Evolutionary conservation across 2,329 filamentous ascomycete genomes (phyloP).

Genomic region (Emergomyces orientalis): DNA sequence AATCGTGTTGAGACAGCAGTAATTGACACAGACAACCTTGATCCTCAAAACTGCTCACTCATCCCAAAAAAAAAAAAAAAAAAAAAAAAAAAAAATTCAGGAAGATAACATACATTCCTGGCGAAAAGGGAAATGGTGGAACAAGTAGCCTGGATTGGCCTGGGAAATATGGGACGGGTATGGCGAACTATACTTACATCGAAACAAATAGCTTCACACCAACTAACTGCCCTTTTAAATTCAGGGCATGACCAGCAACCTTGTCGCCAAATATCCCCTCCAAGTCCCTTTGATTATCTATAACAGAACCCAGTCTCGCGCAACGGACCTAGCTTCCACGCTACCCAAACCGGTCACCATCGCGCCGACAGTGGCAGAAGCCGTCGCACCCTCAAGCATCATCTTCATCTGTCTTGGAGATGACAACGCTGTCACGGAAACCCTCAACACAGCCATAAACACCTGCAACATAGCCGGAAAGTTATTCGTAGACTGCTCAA

Average conservation of each 20-base stretch:
- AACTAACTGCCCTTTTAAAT: background rate
- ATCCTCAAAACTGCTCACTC: background rate
- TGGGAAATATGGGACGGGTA: slow-evolving; percentile 23
- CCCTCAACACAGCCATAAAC: slow-evolving; percentile 48
- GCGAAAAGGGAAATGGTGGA: background rate
- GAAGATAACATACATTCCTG: background rate
- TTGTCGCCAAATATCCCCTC: slow-evolving; percentile 66
- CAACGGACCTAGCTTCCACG: slow-evolving; percentile 52
- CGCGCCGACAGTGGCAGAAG: slow-evolving; percentile 54
- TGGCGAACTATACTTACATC: slow-evolving; percentile 1
- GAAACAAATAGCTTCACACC: background rate
- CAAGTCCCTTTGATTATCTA: slow-evolving; percentile 64
- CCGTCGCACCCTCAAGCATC: slow-evolving; percentile 60
- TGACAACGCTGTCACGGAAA: slow-evolving; percentile 60
- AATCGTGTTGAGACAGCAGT: background rate
- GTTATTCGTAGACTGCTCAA: slow-evolving; percentile 79
- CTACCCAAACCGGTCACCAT: slow-evolving; percentile 55
- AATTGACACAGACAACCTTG: background rate
- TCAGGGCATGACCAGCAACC: slow-evolving; percentile 75
- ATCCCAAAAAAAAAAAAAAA: too few species aligned
- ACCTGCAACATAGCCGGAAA: slow-evolving; percentile 55
- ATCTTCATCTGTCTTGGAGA: slow-evolving; percentile 75
- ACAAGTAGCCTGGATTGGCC: slow-evolving; percentile 19
- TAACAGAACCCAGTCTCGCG: slow-evolving; percentile 64
- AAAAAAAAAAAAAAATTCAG: background rate